Evolutionary conservation across 2,329 filamentous ascomycete species (phyloP), one percentile per base, ranked within the genome.

Genomic region (Neocucurbitaria cava): DNA sequence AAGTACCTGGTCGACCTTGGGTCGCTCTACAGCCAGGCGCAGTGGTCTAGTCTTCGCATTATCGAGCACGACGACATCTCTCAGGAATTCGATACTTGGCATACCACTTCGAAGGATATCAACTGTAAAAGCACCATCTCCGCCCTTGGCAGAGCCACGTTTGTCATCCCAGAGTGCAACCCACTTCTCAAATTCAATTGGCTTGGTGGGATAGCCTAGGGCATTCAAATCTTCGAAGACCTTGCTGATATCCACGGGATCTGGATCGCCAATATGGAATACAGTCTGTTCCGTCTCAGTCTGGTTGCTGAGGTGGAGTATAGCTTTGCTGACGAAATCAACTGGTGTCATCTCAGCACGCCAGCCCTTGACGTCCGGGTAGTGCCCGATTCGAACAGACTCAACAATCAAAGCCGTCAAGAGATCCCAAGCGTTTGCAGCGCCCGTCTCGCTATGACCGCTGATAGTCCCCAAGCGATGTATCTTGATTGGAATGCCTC

Each of bases 301-400:
- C 54, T 91, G 82, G 61, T 88, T 86, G 36, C 87, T 83, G 18
- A 93, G 82, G 17, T 89, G 85, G 21, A 90, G 79, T 61, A 94
- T 90, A 3, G 89, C 86, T 59, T 86, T 87, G 76, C 87, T 90
- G 54, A 92, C 89, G 66, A 91, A 92, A 74, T 94, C 90, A 13
- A 92, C 90, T 0, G 90, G 90, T 0, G 90, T 92, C 90, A 93
- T 93, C 76, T 94, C 90, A 1, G 89, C 85, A 45, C 87, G 85
- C 90, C 90, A 94, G 38, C 87, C 87, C 45, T 88, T 82, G 3
- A 92, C 86, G 48, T 90, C 82, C 0, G 90, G 90, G 1, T 85
- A 85, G 61, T 85, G 84, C 5, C 89, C 89, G 3, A 93, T 81
- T 47, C 89, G 86, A 33, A 93, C 81, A 0, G 90, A 92, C 70